phyloP scores from a whole-genome alignment of 345 rosid species.

The Laguncularia racemosa region DNA sequence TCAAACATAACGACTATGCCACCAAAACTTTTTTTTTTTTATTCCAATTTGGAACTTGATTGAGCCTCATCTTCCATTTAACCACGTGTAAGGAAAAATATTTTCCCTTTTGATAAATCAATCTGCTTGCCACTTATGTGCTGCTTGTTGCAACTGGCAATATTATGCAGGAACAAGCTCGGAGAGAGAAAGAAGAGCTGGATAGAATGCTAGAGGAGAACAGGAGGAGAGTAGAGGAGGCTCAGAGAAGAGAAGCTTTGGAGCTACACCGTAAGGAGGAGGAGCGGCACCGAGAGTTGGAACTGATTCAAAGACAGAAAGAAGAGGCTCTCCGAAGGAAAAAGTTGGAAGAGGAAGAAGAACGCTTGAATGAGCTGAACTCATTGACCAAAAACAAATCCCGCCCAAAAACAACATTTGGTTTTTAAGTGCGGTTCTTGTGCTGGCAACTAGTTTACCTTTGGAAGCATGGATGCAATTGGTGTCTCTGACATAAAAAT shows the following conservation, averaged over 20 bases:
- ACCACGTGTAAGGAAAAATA: too few relatives aligned
- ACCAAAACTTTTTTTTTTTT: too few relatives aligned
- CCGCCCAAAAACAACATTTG: slow-evolving; percentile 36
- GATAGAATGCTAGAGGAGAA: slow-evolving; percentile 90
- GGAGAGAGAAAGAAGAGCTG: slow-evolving; percentile 76
- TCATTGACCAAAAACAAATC: slow-evolving; percentile 37
- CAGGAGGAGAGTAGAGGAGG: slow-evolving; percentile 70
- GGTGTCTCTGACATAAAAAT: too few relatives aligned
- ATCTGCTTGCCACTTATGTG: neutral
- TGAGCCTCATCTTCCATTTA: too few relatives aligned
- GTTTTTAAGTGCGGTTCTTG: slow-evolving; percentile 15
- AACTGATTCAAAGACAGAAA: slow-evolving; percentile 68
- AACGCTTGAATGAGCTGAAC: slow-evolving; percentile 33
- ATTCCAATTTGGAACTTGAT: too few relatives aligned
- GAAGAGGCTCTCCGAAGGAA: slow-evolving; percentile 72
- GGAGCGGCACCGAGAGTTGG: slow-evolving; percentile 70
- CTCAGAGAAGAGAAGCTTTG: slow-evolving; percentile 77
- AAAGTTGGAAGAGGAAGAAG: slow-evolving; percentile 71
- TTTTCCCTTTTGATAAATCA: neutral
- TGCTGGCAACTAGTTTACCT: neutral
- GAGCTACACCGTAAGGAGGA: slow-evolving; percentile 78
- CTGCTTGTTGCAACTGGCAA: neutral
- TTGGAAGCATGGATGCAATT: too few relatives aligned
- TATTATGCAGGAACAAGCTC: slow-evolving; percentile 57
- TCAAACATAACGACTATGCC: too few relatives aligned